Base-by-base conservation (phyloP, 2,329 filamentous ascomycete species). In the Fusarium agapanthi region DNA sequence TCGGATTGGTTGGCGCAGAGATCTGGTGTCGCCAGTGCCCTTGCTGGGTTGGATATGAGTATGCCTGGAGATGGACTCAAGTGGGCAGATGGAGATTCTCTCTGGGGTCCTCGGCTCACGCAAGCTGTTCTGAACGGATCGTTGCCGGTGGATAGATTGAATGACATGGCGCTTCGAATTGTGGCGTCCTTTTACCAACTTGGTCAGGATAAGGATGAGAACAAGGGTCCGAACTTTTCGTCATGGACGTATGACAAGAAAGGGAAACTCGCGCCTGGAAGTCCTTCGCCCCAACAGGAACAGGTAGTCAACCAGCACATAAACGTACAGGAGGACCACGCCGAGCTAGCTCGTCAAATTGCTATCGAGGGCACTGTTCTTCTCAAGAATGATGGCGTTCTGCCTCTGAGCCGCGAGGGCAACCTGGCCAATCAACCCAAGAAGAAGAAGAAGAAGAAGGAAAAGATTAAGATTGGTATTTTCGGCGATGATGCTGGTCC, bases 161-260 rank as follows among this genome's bases (percentile, higher is more conserved):
- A 97, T 73, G 95, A 98, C 78, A 97, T 97, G 94, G 93, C 89
- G 0, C 92, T 93, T 2, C 89, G 95, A 18, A 90, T 97, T 70
- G 94, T 97, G 3, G 95, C 95, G 2, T 89, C 95, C 0, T 98
- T 94, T 92, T 98, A 97, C 78, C 93, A 96, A 80, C 84, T 96
- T 28, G 92, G 93, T 0, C 92, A 97, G 79, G 93, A 94, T 47
- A 72, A 85, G 24, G 85, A 91, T 63, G 93, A 93, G 75, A 90
- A 92, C 22, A 92, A 91, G 15, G 84, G 95, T 15, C 92, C 93
- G 1, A 95, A 93, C 83, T 95, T 95, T 81, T 92, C 92, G 69
- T 91, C 92, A 2, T 95, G 93, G 92, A 91, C 90, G 1, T 81
- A 85, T 22, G 84, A 88, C 35, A 82, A 84, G 61, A 85, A 83